Evolutionary conservation across 1,139 yeast species (phyloP).

Genomic region (Taiozyma sp.): DNA sequence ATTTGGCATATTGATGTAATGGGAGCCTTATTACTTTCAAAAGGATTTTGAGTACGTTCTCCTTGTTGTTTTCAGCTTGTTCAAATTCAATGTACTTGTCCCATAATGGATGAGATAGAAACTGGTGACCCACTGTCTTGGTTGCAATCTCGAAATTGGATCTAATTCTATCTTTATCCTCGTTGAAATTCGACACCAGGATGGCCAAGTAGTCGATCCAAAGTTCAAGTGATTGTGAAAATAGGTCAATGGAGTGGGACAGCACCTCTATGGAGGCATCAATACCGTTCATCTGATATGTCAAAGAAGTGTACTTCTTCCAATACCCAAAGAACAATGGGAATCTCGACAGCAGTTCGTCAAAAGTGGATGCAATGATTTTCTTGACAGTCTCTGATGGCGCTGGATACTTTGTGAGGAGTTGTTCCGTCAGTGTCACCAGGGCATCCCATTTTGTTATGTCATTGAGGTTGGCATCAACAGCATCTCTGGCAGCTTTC

Average conservation of each 20-base stretch:
- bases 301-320: constrained; percentile 52
- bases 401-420: constrained; percentile 28
- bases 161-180: constrained; percentile 29
- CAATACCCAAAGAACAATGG: constrained; percentile 58
- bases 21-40: constrained; percentile 46
- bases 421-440: constrained; percentile 25
- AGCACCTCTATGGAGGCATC: constrained; percentile 43
- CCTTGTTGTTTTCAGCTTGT: constrained; percentile 22
- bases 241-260: constrained; percentile 40
- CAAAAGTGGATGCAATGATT: constrained; percentile 30
- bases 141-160: constrained; percentile 37
- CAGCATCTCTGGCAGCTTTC: constrained; percentile 18
- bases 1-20: constrained; percentile 64
- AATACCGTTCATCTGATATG: constrained; percentile 49
- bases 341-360: constrained; percentile 39
- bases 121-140: constrained; percentile 45
- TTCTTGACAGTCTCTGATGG: constrained; percentile 27
- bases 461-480: constrained; percentile 22
- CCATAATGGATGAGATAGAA: constrained; percentile 61
- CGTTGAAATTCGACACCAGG: constrained; percentile 32
- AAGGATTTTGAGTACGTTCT: constrained; percentile 33
- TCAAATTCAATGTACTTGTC: constrained; percentile 53
- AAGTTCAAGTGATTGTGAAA: constrained; percentile 54
- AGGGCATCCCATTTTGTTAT: constrained; percentile 19
- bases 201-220: constrained; percentile 63